phyloP scores from a whole-genome alignment of 768 basidiomycete species.

The Russula compacta region DNA sequence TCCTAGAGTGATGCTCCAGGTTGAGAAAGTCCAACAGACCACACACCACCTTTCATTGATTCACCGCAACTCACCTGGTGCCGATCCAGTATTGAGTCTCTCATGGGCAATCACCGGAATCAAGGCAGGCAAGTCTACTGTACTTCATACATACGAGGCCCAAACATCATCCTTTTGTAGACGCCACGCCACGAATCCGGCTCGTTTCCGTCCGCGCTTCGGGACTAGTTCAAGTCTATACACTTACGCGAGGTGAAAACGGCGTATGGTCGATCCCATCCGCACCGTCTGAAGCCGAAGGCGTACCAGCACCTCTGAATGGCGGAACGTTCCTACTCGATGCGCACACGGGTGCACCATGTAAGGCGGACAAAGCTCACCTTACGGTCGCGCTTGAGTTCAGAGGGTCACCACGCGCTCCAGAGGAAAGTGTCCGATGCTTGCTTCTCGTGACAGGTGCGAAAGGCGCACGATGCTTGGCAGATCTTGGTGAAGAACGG shows the following conservation, averaged over 20 bases:
- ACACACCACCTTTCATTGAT: slow-evolving; percentile 31
- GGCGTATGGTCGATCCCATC: slow-evolving; percentile 29
- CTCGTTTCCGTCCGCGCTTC: slow-evolving; percentile 53
- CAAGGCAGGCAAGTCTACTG: slow-evolving; percentile 37
- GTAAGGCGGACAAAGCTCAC: slow-evolving; percentile 36
- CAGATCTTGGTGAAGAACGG: slow-evolving; percentile 56
- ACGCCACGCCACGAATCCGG: slow-evolving; percentile 40
- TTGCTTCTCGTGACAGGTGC: slow-evolving; percentile 46
- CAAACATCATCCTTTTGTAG: slow-evolving; percentile 24
- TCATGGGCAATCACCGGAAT: slow-evolving; percentile 58
- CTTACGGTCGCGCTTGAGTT: slow-evolving; percentile 30
- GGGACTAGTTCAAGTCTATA: slow-evolving; percentile 53
- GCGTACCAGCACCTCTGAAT: slow-evolving; percentile 37
- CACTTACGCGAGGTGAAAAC: slow-evolving; percentile 32
- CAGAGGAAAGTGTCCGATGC: slow-evolving; percentile 26
- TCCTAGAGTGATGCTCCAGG: slow-evolving; percentile 55
- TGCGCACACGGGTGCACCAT: slow-evolving; percentile 38
- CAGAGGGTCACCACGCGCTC: slow-evolving; percentile 12
- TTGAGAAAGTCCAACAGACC: slow-evolving; percentile 33
- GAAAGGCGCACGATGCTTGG: slow-evolving; percentile 47
- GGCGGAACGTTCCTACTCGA: slow-evolving; percentile 47
- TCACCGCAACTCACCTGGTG: slow-evolving; percentile 28
- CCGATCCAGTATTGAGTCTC: slow-evolving; percentile 42
- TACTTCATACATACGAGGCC: background rate
- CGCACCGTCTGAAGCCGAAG: slow-evolving; percentile 32